Percentiles rank a stretch among this genome's conserved stretches.
phyloP scores from a whole-genome alignment of 2,329 filamentous ascomycete species.

The Paraconiothyrium sp. region DNA sequence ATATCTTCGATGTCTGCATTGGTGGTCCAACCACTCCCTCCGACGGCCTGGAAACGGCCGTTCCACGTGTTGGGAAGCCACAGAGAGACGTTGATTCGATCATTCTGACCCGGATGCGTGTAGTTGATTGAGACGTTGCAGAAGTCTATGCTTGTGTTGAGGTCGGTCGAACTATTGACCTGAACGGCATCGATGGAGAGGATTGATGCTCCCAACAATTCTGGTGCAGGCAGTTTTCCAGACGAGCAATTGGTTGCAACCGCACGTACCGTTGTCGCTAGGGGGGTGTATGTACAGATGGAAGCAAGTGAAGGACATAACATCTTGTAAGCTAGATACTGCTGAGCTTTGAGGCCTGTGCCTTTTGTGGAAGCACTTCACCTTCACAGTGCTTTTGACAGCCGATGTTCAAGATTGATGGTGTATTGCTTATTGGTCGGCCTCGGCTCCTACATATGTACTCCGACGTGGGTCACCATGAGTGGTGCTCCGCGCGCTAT shows the following conservation, averaged over 20 bases:
- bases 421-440: not conserved
- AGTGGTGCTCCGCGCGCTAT: not conserved
- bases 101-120: conserved; percentile 49
- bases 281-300: not conserved
- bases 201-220: not conserved
- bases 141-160: conserved; percentile 23
- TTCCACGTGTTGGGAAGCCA: conserved; percentile 44
- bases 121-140: conserved; percentile 52
- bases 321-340: not conserved
- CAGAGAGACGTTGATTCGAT: conserved; percentile 43
- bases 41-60: conserved; percentile 26
- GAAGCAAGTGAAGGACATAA: not conserved
- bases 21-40: conserved; percentile 32
- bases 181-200: not conserved
- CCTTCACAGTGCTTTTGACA: not conserved
- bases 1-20: conserved; percentile 25
- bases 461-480: not conserved
- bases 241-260: not conserved
- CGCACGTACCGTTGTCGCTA: not conserved
- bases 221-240: not conserved
- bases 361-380: not conserved
- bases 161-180: not conserved
- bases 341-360: not conserved
- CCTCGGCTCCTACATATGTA: not conserved
- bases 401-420: not conserved